Percentiles rank a stretch among this genome's conserved stretches.
Evolutionary conservation across 371 early-diverging fungal genomes (phyloP).

Genomic region (Parasitella parasitica): DNA sequence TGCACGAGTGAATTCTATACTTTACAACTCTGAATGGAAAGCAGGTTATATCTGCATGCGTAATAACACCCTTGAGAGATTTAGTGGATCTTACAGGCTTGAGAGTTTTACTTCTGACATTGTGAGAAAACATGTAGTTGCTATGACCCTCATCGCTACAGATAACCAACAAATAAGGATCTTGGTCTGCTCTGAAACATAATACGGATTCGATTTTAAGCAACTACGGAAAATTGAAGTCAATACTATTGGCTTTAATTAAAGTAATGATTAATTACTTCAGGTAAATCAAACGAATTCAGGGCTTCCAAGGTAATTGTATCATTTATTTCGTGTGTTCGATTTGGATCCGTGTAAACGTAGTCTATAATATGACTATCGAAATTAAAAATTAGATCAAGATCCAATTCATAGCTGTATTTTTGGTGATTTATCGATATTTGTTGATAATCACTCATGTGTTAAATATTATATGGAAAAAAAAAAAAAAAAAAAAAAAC

Average conservation of each 20-base stretch:
- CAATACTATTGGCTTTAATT: neutral
- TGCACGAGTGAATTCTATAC: neutral
- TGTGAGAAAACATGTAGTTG: constrained; percentile 7
- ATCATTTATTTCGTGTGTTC: neutral
- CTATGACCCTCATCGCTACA: neutral
- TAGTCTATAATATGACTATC: neutral
- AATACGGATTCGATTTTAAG: neutral
- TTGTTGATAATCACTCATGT: constrained; percentile 1
- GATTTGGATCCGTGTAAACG: neutral
- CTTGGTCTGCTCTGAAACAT: neutral
- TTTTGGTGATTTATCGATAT: neutral
- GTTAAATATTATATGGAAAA: neutral
- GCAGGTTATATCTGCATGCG: constrained; percentile 6
- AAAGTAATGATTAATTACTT: neutral
- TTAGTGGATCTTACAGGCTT: neutral
- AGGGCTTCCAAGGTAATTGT: neutral
- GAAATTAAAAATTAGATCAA: neutral
- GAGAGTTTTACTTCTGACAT: neutral
- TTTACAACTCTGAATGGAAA: constrained; percentile 13
- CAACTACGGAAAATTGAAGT: neutral
- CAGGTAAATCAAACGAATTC: neutral
- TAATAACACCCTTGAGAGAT: neutral
- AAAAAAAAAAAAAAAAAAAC: no score
- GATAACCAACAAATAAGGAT: constrained; percentile 5
- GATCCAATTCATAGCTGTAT: constrained; percentile 1